Conservation (phyloP, 2,329 filamentous ascomycete genomes). For the Dactylellina parvicollis region DNA sequence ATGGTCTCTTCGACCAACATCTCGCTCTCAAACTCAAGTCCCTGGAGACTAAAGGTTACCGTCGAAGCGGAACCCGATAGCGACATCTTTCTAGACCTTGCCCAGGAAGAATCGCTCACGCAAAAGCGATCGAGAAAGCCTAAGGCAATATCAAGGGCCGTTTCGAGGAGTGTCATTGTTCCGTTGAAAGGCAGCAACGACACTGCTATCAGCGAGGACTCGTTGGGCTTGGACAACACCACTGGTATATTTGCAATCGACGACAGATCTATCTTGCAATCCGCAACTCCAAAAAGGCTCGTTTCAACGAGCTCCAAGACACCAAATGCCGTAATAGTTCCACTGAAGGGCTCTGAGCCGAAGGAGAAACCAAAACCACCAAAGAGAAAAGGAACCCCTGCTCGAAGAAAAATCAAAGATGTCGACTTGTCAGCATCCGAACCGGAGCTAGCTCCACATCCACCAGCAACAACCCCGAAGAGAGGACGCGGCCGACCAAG, state of each 20-base stretch:
- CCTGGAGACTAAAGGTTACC: slow-evolving; percentile 47
- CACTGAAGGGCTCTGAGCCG: slow-evolving; percentile 40
- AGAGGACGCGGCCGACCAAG: slow-evolving; percentile 50
- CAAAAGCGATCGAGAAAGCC: slow-evolving; percentile 18
- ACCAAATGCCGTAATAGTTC: slow-evolving; percentile 15
- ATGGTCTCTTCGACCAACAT: slow-evolving; percentile 50
- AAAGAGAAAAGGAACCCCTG: slow-evolving; percentile 42
- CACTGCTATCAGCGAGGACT: slow-evolving; percentile 37
- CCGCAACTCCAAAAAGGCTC: slow-evolving; percentile 12
- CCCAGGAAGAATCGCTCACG: slow-evolving; percentile 35
- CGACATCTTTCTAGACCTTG: slow-evolving; percentile 45
- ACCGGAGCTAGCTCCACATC: background rate
- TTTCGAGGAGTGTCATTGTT: slow-evolving; percentile 8
- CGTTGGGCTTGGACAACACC: slow-evolving; percentile 44
- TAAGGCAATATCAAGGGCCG: background rate
- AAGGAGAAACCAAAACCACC: slow-evolving; percentile 27
- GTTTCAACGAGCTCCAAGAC: slow-evolving; percentile 4
- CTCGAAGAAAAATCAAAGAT: slow-evolving; percentile 21
- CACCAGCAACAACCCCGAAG: slow-evolving; percentile 22
- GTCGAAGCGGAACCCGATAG: slow-evolving; percentile 45
- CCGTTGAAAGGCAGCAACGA: slow-evolving; percentile 21
- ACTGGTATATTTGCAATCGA: slow-evolving; percentile 36
- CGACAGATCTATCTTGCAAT: background rate
- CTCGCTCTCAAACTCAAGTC: slow-evolving; percentile 48
- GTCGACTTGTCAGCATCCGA: slow-evolving; percentile 23